phyloP scores from a whole-genome alignment of 495 filamentous ascomycete species.

The Xylaria curta region DNA sequence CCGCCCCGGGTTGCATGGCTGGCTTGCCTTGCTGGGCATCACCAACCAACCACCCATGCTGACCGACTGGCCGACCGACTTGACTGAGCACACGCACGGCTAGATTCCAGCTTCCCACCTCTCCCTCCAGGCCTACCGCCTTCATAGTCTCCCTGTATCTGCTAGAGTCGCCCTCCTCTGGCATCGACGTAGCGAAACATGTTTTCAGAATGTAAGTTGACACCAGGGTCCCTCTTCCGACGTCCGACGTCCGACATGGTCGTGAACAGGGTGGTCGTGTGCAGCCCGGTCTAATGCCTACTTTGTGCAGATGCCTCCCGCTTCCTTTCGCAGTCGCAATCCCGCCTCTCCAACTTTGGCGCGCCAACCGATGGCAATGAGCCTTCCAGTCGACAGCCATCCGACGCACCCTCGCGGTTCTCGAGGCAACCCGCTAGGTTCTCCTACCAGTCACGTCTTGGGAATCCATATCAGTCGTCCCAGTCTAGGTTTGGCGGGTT shows the following conservation, averaged over 20 bases:
- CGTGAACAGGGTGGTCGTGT: conserved; percentile 20
- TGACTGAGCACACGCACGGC: conserved; percentile 3
- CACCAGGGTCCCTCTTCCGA: neutral
- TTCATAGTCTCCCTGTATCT: conserved; percentile 21
- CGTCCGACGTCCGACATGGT: neutral
- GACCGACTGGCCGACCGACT: neutral
- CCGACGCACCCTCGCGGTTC: conserved; percentile 45
- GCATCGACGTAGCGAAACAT: conserved; percentile 54
- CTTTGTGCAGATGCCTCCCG: conserved; percentile 82
- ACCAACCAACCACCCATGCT: conserved; percentile 22
- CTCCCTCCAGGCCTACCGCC: conserved; percentile 25
- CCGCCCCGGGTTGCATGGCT: conserved; percentile 6
- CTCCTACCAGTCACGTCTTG: conserved; percentile 49
- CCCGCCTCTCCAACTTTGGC: conserved; percentile 69
- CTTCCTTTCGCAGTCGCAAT: conserved; percentile 97
- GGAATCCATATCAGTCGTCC: conserved; percentile 75
- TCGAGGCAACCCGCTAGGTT: conserved; percentile 44
- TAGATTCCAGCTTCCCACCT: neutral
- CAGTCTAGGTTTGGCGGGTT: conserved; percentile 75
- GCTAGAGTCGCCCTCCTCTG: conserved; percentile 44
- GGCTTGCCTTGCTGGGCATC: conserved; percentile 24
- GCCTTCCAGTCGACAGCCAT: conserved; percentile 39
- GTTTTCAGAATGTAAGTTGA: conserved; percentile 95
- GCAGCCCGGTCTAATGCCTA: conserved; percentile 28
- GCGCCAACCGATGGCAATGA: conserved; percentile 65